Percentiles rank a stretch among this genome's conserved stretches.
These are phyloP conservation scores for Scleroderma citrinum DNA, from an alignment of 768 basidiomycete genomes.

Conservation along the genomic window DNA sequence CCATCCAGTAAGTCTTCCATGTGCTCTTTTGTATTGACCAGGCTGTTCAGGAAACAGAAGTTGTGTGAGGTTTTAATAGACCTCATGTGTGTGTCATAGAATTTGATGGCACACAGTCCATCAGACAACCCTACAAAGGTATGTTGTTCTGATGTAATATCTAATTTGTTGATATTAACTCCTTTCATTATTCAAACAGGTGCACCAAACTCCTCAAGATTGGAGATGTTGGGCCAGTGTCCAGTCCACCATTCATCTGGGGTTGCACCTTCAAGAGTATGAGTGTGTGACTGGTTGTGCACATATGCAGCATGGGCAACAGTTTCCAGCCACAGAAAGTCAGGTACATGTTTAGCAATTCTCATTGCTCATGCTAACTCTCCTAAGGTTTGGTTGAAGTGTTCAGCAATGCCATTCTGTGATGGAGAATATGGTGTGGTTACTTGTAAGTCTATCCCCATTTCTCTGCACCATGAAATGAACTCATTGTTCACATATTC, in stretches of 20 bases:
- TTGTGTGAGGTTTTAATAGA: not conserved
- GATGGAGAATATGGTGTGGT: constrained; percentile 32
- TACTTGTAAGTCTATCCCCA: constrained; percentile 27
- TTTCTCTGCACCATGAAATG: constrained; percentile 15
- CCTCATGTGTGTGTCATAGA: not conserved
- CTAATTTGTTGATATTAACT: not conserved
- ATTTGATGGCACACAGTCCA: not conserved
- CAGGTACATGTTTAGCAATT: constrained; percentile 15
- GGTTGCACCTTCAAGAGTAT: not conserved
- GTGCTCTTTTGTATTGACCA: too few relatives aligned
- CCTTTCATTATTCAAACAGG: not conserved
- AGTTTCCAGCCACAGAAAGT: constrained; percentile 29
- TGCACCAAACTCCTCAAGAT: not conserved
- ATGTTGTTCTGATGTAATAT: not conserved
- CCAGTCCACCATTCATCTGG: not conserved
- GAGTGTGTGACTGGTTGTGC: not conserved
- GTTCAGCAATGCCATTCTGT: constrained; percentile 35
- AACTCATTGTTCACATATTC: too few relatives aligned
- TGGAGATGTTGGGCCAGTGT: not conserved
- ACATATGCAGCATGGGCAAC: constrained; percentile 17
- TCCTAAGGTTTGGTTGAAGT: not conserved
- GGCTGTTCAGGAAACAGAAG: too few relatives aligned
- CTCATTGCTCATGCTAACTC: constrained; percentile 30
- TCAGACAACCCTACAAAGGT: not conserved
- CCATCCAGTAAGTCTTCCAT: too few relatives aligned